Conservation (phyloP, 164 flowering plant genomes). For the Piper betle region DNA sequence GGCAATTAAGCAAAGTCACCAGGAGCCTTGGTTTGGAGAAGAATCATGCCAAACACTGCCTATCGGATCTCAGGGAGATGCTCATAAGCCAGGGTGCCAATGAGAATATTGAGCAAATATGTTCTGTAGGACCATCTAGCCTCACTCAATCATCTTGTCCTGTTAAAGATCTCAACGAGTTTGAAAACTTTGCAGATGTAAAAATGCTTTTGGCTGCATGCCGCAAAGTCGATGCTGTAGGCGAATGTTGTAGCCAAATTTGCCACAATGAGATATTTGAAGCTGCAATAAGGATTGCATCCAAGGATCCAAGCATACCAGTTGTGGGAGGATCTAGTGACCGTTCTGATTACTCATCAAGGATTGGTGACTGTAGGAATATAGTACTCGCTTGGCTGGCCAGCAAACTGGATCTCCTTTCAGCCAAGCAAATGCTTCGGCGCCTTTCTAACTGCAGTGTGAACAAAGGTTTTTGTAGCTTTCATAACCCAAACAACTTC, state of each 20-base stretch:
- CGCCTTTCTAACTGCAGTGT: constrained; percentile 79
- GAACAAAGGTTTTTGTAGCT: constrained; percentile 55
- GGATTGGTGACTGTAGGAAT: constrained; percentile 54
- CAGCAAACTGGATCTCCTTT: constrained; percentile 49
- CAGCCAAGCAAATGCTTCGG: constrained; percentile 68
- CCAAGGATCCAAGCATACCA: constrained; percentile 33
- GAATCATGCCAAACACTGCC: constrained; percentile 56
- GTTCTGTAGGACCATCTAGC: constrained; percentile 56
- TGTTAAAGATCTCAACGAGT: constrained; percentile 50
- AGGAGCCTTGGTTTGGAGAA: constrained; percentile 55
- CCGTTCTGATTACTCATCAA: constrained; percentile 25
- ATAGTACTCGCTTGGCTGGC: constrained; percentile 81
- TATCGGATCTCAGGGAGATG: constrained; percentile 71
- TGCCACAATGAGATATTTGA: constrained; percentile 85
- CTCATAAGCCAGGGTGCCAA: constrained; percentile 63
- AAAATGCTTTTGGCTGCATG: constrained; percentile 64
- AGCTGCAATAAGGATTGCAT: constrained; percentile 53
- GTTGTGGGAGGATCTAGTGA: constrained; percentile 18
- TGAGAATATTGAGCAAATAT: constrained; percentile 39
- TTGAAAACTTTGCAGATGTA: constrained; percentile 59
- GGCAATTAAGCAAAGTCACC: constrained; percentile 60
- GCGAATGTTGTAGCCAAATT: no score
- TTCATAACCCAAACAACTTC: not conserved
- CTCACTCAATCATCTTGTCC: constrained; percentile 92
- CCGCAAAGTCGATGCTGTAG: constrained; percentile 61